These are phyloP conservation scores for Tetracentron sinense DNA, from an alignment of 164 flowering plant genomes.

Conservation along the genomic window DNA sequence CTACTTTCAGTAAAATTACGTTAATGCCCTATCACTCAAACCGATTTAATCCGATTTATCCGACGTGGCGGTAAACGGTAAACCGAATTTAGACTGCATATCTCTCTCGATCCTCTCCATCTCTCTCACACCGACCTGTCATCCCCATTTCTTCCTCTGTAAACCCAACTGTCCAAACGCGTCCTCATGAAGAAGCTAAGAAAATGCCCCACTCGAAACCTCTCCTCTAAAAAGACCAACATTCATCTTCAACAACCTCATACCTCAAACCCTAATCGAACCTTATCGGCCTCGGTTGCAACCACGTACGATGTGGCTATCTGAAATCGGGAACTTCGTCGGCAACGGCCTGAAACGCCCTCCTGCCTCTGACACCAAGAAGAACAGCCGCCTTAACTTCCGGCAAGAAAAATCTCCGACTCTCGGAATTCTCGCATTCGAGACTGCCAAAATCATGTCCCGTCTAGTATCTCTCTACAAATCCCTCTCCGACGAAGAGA, in stretches of 20 bases:
- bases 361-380: neutral
- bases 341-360: slow-evolving; percentile 15
- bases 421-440: slow-evolving; percentile 71
- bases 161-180: slow-evolving; percentile 8
- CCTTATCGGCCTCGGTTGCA: neutral
- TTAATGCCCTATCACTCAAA: too few species aligned
- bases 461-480: slow-evolving; percentile 53
- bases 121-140: slow-evolving; percentile 1
- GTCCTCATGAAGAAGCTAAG: slow-evolving; percentile 4
- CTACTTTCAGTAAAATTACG: too few species aligned
- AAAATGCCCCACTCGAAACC: neutral
- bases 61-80: neutral
- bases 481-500: slow-evolving; percentile 53
- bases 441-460: slow-evolving; percentile 72
- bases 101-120: neutral
- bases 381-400: neutral
- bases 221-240: neutral
- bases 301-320: slow-evolving; percentile 21
- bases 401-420: slow-evolving; percentile 14
- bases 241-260: neutral
- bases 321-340: slow-evolving; percentile 16
- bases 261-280: neutral
- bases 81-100: neutral
- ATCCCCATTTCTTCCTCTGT: slow-evolving; percentile 6
- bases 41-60: neutral